phyloP scores from a whole-genome alignment of 805 yeast genomes.

The Limtongozyma cylindracea region DNA sequence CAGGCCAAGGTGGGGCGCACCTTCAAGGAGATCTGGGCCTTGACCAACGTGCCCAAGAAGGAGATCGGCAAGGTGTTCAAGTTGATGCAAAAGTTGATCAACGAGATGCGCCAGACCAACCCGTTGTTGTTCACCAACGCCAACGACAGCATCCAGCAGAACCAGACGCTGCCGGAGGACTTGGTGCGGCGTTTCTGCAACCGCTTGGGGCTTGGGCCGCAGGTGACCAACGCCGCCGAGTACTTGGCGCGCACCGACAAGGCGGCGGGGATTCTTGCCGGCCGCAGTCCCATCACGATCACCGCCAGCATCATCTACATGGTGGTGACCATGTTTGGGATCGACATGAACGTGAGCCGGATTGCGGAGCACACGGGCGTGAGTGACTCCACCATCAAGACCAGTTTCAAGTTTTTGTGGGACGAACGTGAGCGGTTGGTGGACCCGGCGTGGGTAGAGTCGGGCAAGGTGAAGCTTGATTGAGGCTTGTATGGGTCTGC shows the following conservation, averaged over 20 bases:
- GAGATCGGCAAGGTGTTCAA: slow-evolving; percentile 86
- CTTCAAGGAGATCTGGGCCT: slow-evolving; percentile 86
- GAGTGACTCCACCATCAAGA: slow-evolving; percentile 90
- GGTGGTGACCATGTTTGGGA: slow-evolving; percentile 74
- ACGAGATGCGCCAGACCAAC: slow-evolving; percentile 26
- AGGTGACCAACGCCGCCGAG: slow-evolving; percentile 81
- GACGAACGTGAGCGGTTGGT: slow-evolving; percentile 41
- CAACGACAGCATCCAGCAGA: slow-evolving; percentile 31
- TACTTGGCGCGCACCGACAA: slow-evolving; percentile 74
- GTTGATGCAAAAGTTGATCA: slow-evolving; percentile 37
- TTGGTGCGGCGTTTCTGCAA: slow-evolving; percentile 91
- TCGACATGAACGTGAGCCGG: slow-evolving; percentile 46
- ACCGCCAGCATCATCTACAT: slow-evolving; percentile 94
- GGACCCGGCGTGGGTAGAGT: slow-evolving; percentile 53
- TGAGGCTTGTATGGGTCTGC: no score
- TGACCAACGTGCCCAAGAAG: slow-evolving; percentile 80
- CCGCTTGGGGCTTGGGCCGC: slow-evolving; percentile 66
- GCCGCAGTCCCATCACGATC: slow-evolving; percentile 89
- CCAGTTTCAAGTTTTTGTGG: slow-evolving; percentile 62
- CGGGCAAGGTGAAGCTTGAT: slow-evolving; percentile 37
- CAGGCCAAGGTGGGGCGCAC: slow-evolving; percentile 87
- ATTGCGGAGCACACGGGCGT: slow-evolving; percentile 90
- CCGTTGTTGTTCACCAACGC: slow-evolving; percentile 13
- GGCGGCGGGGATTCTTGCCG: slow-evolving; percentile 83
- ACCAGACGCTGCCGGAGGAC: slow-evolving; percentile 84